Conservation (phyloP, 2,329 filamentous ascomycete genomes). For the Waltergamsia citrina region DNA sequence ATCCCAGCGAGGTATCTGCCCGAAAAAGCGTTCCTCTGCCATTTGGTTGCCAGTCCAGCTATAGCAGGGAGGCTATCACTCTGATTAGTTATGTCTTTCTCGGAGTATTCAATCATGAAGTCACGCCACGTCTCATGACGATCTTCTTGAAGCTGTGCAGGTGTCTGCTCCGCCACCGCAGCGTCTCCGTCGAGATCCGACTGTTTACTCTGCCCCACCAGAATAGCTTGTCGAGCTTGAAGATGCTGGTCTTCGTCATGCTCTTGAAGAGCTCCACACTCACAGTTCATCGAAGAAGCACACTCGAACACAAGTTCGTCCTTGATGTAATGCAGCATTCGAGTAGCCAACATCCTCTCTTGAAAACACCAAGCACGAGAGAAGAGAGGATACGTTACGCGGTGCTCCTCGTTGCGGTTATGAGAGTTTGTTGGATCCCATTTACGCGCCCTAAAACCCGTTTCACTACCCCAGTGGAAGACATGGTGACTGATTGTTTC, state of each 20-base stretch:
- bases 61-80: conserved; percentile 13
- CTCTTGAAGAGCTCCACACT: conserved; percentile 11
- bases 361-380: conserved; percentile 18
- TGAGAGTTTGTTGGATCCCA: not conserved
- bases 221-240: conserved; percentile 6
- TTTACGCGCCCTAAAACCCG: not conserved
- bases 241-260: conserved; percentile 7
- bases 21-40: conserved; percentile 6
- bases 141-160: too few species aligned
- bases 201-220: conserved; percentile 1
- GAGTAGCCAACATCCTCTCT: conserved; percentile 15
- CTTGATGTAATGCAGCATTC: conserved; percentile 17
- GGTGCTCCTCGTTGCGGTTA: conserved; percentile 6
- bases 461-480: conserved; percentile 2
- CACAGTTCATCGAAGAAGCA: conserved; percentile 11
- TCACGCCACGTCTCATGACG: conserved; percentile 14
- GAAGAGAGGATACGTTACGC: conserved; percentile 9
- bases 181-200: not conserved
- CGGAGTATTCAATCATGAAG: conserved; percentile 12
- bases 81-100: conserved; percentile 11
- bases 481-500: conserved; percentile 5
- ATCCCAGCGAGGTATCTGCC: conserved; percentile 14
- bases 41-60: conserved; percentile 12
- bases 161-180: not conserved
- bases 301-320: conserved; percentile 15